Base-by-base conservation (phyloP, 371 early-diverging fungal genomes). In the Mortierella sp. region DNA sequence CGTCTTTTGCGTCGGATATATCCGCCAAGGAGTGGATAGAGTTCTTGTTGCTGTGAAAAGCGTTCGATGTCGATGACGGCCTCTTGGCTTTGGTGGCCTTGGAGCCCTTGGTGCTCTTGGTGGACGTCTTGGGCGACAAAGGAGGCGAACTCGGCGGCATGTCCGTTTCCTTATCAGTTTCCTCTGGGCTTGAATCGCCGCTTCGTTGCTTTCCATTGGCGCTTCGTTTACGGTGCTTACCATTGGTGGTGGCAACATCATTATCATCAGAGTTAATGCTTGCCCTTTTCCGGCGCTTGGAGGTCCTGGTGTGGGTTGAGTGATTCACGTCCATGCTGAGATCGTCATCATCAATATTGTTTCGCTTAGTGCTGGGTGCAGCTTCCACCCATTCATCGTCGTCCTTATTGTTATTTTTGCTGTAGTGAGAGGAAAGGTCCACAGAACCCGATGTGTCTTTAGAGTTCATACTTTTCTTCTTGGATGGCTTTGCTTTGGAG, bases 361-460 rank as follows among this genome's bases (percentile, higher is more conserved):
- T 83, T 84, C 49, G 83, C 27, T 50, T 50, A 28, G 5, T 19
- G 27, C 28, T 28, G 4, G 14, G 4, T 3, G 46, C 26, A 19
- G 14, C 14, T 7, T 72, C 2, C 82, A 85, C 62, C 71, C 78
- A 41, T 81, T 71, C 61, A 81, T 80, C 54, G 81, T 83, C 18
- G 86, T 30, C 2, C 21, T 18, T n/a, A 80, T 83, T 9, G 86
- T 39, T 16, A 21, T 39, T 28, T 31, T 58, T 49, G 58, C 57
- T 26, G 16, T 65, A 31, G 30, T 50, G 45, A 9, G 45, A 34
- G 34, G 34, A 34, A 34, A 43, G 13, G 28, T 58, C 68, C 55
- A 61, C 27, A 31, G 67, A 53, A 26, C 31, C 4, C 1, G 53
- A 48, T 6, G 53, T 9, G 8, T 61, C 52, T 26, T 70, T 63